phyloP scores from a whole-genome alignment of 176 grass and related monocot genomes.

The Hordeum marinum region DNA sequence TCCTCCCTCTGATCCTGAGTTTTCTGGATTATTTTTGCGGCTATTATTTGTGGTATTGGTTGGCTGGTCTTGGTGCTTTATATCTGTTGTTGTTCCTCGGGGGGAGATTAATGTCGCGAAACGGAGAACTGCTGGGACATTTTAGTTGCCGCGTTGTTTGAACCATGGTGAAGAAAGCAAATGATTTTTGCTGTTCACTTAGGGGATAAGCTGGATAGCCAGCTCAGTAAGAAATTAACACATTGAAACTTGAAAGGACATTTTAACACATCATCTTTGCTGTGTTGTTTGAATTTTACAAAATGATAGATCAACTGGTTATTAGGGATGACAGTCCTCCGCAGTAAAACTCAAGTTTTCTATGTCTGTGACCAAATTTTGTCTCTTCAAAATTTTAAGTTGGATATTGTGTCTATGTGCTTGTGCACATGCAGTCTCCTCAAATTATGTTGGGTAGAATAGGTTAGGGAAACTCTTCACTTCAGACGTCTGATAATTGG shows the following conservation, averaged over 20 bases:
- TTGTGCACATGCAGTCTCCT: neutral
- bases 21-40: neutral
- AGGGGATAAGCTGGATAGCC: neutral
- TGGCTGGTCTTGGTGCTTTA: neutral
- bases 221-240: neutral
- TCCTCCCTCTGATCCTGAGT: constrained; percentile 1
- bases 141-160: neutral
- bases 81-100: neutral
- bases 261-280: neutral
- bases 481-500: no score
- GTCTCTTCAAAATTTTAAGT: neutral
- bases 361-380: neutral
- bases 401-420: neutral
- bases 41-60: neutral
- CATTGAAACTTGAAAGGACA: neutral
- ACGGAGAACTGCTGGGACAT: neutral
- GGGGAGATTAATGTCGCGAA: constrained; percentile 17
- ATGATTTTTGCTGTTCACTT: neutral
- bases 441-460: neutral
- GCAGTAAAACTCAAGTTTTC: neutral
- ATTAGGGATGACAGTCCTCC: neutral
- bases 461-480: no score
- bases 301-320: neutral
- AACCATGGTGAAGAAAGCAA: neutral
- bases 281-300: neutral